phyloP scores from a whole-genome alignment of 176 grass and related monocot genomes.

The Ensete glaucum region DNA sequence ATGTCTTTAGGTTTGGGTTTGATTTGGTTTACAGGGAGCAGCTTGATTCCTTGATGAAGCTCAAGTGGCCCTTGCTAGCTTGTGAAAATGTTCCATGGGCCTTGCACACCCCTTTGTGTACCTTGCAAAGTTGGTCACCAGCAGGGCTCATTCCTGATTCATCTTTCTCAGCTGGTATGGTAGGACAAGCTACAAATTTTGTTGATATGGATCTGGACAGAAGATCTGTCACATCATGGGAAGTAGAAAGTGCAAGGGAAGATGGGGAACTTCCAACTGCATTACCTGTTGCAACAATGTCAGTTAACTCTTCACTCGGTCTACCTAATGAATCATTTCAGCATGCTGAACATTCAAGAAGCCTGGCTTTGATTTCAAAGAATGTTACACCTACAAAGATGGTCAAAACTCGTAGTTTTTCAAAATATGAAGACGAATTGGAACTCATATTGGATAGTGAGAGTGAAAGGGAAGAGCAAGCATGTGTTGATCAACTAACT shows the following conservation, averaged over 20 bases:
- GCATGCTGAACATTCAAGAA: constrained; percentile 62
- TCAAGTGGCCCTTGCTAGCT: constrained; percentile 76
- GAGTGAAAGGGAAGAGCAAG: constrained; percentile 55
- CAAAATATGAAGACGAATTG: constrained; percentile 55
- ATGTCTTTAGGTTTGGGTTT: constrained; percentile 42
- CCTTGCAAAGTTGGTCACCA: constrained; percentile 67
- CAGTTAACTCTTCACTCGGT: constrained; percentile 24
- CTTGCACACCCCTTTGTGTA: constrained; percentile 54
- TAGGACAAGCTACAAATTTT: constrained; percentile 39
- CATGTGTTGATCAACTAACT: constrained; percentile 34
- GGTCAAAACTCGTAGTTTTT: constrained; percentile 39
- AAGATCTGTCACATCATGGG: constrained; percentile 76
- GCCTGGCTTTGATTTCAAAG: constrained; percentile 81
- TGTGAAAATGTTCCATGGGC: constrained; percentile 81
- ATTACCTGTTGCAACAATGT: constrained; percentile 22
- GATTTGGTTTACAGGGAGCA: constrained; percentile 78
- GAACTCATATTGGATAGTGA: constrained; percentile 78
- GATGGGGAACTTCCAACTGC: constrained; percentile 70
- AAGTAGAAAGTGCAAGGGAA: constrained; percentile 65
- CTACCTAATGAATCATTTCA: constrained; percentile 32
- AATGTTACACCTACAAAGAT: constrained; percentile 54
- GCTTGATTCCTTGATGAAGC: constrained; percentile 79
- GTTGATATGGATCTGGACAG: constrained; percentile 50
- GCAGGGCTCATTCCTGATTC: constrained; percentile 38
- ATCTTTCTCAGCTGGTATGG: constrained; percentile 29